These are phyloP conservation scores for Penicillium sp. DNA, from an alignment of 2,329 filamentous ascomycete genomes.

Conservation along the genomic window DNA sequence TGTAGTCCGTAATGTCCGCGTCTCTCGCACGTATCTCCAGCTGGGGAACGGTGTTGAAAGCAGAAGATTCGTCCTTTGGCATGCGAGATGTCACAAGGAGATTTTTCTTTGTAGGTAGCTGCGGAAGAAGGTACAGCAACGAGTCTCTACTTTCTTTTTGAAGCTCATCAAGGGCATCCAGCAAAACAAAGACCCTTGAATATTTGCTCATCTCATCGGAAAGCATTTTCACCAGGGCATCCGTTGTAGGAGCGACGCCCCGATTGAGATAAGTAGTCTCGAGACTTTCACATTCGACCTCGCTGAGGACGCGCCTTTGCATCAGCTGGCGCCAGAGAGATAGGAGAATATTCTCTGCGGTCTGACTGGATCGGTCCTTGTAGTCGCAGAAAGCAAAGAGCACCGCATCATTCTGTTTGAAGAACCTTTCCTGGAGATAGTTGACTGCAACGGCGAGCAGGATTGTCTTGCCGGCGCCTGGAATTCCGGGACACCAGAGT, in stretches of 20 bases:
- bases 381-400: slow-evolving; percentile 5
- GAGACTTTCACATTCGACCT: neutral
- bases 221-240: neutral
- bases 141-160: neutral
- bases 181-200: neutral
- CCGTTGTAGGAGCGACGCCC: neutral
- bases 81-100: neutral
- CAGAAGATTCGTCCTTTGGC: neutral
- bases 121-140: neutral
- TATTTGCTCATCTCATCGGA: slow-evolving; percentile 1
- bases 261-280: slow-evolving; percentile 1
- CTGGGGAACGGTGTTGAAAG: neutral
- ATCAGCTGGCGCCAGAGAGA: slow-evolving; percentile 3
- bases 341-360: neutral
- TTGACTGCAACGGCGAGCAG: slow-evolving; percentile 1
- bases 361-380: neutral
- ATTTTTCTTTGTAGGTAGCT: neutral
- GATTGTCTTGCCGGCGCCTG: slow-evolving; percentile 1
- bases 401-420: neutral
- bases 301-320: neutral
- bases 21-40: slow-evolving; percentile 3
- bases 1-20: neutral
- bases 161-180: slow-evolving; percentile 4
- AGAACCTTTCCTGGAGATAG: neutral
- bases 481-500: slow-evolving; percentile 4